Conservation (phyloP, 305 asterid genomes). For the Solanum aculeatissimum region DNA sequence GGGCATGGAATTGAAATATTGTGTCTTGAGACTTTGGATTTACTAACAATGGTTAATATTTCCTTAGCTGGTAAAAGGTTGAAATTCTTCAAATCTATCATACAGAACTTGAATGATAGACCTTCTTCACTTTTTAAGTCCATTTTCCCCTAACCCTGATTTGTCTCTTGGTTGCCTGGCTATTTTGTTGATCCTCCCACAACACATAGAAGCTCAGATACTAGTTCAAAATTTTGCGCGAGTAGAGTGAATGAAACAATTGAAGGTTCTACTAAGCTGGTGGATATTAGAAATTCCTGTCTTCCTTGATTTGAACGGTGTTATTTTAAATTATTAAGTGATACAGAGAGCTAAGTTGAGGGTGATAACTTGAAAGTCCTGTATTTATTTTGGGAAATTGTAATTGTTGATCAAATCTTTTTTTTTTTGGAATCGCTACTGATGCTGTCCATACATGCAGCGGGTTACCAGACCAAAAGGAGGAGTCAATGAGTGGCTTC, state of each 20-base stretch:
- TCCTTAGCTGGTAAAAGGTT: neutral
- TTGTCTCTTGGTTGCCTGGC: neutral
- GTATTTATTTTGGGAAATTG: neutral
- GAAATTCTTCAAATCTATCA: neutral
- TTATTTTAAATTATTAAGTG: neutral
- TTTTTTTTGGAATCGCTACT: neutral
- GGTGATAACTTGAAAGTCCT: neutral
- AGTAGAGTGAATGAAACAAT: neutral
- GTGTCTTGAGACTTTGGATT: neutral
- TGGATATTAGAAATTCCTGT: neutral
- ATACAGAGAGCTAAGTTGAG: neutral
- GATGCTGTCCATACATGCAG: conserved; percentile 28
- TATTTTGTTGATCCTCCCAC: neutral
- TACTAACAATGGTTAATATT: neutral
- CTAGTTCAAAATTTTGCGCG: neutral
- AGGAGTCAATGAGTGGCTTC: conserved; percentile 89
- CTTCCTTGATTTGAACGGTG: neutral
- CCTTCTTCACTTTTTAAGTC: neutral
- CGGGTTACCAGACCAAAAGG: conserved; percentile 92
- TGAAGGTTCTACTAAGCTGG: neutral
- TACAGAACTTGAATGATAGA: neutral
- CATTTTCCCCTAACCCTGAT: neutral
- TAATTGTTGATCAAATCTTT: neutral
- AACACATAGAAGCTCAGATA: neutral
- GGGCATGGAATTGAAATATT: neutral